Evolutionary conservation across 116 monocot genomes (phyloP), one percentile per base, ranked within the genome.

Genomic region (Posidonia oceanica): DNA sequence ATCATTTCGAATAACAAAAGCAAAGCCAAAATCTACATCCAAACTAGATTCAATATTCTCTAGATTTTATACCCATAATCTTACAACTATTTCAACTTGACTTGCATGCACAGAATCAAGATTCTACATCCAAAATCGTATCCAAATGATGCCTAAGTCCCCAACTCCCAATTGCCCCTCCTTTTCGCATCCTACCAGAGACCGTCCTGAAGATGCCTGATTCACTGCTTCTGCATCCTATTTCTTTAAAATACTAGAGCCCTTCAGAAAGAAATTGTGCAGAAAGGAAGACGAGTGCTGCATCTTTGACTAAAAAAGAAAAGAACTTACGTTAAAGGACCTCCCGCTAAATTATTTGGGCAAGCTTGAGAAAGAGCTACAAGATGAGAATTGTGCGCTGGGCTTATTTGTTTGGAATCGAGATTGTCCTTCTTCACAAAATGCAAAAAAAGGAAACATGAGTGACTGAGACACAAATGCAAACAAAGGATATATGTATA

Each of bases 331-430:
- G 85, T 85, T 71, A 86, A 67, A 67, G 84, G 22, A 38, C 61
- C 64, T 75, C 90, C 94, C 64, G 74, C 67, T 67, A 88, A 69
- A 82, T 88, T 90, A 78, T 83, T 99, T 61, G 93, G 83, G 66
- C 81, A 86, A 7, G 81, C 81, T 83, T 91, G 99, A 48, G 93
- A 85, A 78, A 99, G 84, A 75, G 90, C 86, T 51, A 77, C 80
- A 60, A 67, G 51, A 79, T 99, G 99, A 68, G 99, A 99, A 72
- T 61, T 80, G 71, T 99, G 99, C 51, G 63, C 70, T 51, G 83
- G 86, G 68, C 65, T 79, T 59, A 83, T 69, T 82, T 90, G 88
- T 67, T 83, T 90, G 14, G 66, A 51, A 56, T 93, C 89, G 58
- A 83, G 83, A 51, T 42, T 67, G 63, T 83, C 82, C 78, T 76